Evolutionary conservation across 192 early-diverging fungal species (phyloP).

Genomic region (Podila epicladia): DNA sequence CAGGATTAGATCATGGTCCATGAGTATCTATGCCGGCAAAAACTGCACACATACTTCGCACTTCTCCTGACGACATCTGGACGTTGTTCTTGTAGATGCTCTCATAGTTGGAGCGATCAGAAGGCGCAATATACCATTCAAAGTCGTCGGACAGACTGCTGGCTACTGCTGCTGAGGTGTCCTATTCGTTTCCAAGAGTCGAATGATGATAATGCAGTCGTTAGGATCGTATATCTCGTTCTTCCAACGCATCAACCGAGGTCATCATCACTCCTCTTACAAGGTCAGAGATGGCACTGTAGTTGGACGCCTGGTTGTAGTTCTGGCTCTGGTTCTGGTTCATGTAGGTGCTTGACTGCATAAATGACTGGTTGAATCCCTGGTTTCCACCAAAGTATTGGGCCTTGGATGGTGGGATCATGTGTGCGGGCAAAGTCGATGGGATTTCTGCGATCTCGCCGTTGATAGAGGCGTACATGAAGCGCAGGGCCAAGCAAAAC

Average conservation of each 20-base stretch:
- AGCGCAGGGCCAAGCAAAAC: conserved; percentile 81
- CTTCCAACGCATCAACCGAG: too few relatives aligned
- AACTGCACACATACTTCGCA: conserved; percentile 55
- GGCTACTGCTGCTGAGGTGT: conserved; percentile 17
- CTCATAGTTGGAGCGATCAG: conserved; percentile 66
- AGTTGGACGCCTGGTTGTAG: conserved; percentile 29
- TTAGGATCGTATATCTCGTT: too few relatives aligned
- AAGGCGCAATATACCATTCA: conserved; percentile 72
- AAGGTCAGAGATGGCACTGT: conserved; percentile 31
- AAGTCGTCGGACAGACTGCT: conserved; percentile 59
- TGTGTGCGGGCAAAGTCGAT: conserved; percentile 63
- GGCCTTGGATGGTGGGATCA: conserved; percentile 76
- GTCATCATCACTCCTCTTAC: conserved; percentile 7
- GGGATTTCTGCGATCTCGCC: conserved; percentile 64
- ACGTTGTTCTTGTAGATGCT: conserved; percentile 63
- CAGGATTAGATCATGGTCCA: neutral
- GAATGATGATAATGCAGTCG: too few relatives aligned
- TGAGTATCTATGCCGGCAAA: neutral
- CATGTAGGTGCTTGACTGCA: conserved; percentile 37
- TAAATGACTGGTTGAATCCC: conserved; percentile 23
- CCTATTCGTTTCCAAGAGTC: conserved; percentile 5
- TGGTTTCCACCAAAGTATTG: conserved; percentile 51
- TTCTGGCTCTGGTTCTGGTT: conserved; percentile 16
- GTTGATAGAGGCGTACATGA: conserved; percentile 77
- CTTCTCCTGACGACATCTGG: conserved; percentile 58